These are phyloP conservation scores for Chytriomyces sp. DNA, from an alignment of 192 early-diverging fungal species.

Conservation along the genomic window DNA sequence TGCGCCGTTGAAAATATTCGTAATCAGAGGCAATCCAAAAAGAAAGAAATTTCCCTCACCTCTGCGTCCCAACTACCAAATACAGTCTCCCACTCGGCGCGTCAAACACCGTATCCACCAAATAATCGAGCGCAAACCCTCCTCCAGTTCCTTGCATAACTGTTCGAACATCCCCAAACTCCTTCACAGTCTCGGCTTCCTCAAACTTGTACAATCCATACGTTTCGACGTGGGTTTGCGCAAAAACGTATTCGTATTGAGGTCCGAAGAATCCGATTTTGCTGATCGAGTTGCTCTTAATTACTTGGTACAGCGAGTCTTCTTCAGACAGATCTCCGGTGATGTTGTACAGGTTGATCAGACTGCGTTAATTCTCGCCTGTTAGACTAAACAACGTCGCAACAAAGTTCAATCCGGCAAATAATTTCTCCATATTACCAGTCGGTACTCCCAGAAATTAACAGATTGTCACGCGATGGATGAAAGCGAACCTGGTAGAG, in stretches of 20 bases:
- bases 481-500: slow-evolving; percentile 46
- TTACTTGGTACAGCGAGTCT: slow-evolving; percentile 80
- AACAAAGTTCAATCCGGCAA: neutral
- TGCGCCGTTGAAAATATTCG: slow-evolving; percentile 26
- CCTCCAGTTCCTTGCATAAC: neutral
- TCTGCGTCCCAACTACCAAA: slow-evolving; percentile 78
- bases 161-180: slow-evolving; percentile 82
- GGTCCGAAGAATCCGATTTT: slow-evolving; percentile 93
- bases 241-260: slow-evolving; percentile 83
- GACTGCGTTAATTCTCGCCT: slow-evolving; percentile 10
- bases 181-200: slow-evolving; percentile 49
- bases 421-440: slow-evolving; percentile 1
- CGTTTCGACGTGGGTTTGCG: slow-evolving; percentile 89
- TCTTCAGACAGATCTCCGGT: slow-evolving; percentile 77
- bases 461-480: slow-evolving; percentile 41
- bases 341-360: slow-evolving; percentile 77
- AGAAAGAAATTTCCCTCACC: slow-evolving; percentile 31
- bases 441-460: slow-evolving; percentile 57
- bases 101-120: slow-evolving; percentile 83
- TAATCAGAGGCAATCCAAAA: neutral
- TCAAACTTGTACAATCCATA: slow-evolving; percentile 75
- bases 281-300: slow-evolving; percentile 84
- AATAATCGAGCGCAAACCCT: slow-evolving; percentile 68
- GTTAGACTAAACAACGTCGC: neutral
- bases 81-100: slow-evolving; percentile 70